Base-by-base conservation (phyloP, 2,329 filamentous ascomycete species). In the Penicillium sp. region DNA sequence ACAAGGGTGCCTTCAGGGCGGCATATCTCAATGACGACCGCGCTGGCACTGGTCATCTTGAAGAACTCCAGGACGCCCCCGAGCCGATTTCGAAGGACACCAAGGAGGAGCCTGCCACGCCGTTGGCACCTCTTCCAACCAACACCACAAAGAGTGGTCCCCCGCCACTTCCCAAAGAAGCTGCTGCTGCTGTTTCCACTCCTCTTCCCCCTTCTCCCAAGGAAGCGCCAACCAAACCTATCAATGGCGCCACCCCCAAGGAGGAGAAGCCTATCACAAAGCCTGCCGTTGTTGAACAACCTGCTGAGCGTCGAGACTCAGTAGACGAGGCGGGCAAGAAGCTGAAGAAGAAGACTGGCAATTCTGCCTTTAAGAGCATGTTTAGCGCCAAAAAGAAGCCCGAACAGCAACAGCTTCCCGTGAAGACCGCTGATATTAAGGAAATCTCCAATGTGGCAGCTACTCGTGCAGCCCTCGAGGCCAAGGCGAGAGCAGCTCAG, bases 1-100 rank as follows among this genome's bases (percentile, higher is more conserved):
- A 97, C 76, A 95, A 94, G 76, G 88, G 94, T 68, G 82, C 88
- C 8, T 88, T 96, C 61, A 87, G 92, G 54, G 87, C 91, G 62
- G 87, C 90, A n/a, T 97, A 97, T 74, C 81, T 97, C 51, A 85
- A 86, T 46, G 88, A 95, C 70, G 80, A 78, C 48, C 85, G 82
- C 63, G 87, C 89, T 42, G 92, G 93, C 23, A 89, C 85, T 58
- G 90, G 90, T 13, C 62, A 78, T 21, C 80, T 78, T 1, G 75
- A 78, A 41, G 78, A 81, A 17, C 77, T 80, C 13, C 74, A 81
- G 35, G 68, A 63, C 7, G 33, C 42, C 15, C 29, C 38, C 12
- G 56, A 63, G 31, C 43, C 56, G 19, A 27, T 35, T 10, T 35
- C 62, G 23, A 63, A 68, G 19, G 58, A 65, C 3, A 43, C 62